These are phyloP conservation scores for Panicum hallii DNA, from an alignment of 202 grass and related monocot genomes.

Conservation along the genomic window DNA sequence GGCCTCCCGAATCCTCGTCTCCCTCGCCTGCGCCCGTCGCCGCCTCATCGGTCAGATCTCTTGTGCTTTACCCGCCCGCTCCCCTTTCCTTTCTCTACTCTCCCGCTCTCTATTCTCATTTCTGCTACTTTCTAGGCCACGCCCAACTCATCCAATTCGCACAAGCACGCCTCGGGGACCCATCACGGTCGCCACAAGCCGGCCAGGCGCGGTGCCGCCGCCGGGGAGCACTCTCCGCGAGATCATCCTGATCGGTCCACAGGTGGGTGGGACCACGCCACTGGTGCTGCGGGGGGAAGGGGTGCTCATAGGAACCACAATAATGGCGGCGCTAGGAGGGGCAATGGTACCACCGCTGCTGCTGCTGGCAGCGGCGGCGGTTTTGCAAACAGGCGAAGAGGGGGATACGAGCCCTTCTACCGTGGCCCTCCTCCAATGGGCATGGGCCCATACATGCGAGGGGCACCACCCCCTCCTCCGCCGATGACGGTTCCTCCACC, in stretches of 20 bases:
- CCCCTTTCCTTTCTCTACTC: background rate
- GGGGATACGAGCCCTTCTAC: constrained; percentile 50
- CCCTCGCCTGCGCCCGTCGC: constrained; percentile 13
- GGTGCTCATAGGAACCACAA: constrained; percentile 49
- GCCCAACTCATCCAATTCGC: constrained; percentile 37
- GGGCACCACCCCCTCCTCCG: constrained; percentile 43
- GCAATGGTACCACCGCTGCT: background rate
- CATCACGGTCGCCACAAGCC: constrained; percentile 53
- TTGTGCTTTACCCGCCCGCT: background rate
- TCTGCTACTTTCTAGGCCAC: background rate
- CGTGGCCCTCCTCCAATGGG: constrained; percentile 45
- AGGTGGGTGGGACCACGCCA: constrained; percentile 50
- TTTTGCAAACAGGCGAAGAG: constrained; percentile 40
- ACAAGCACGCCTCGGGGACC: constrained; percentile 13
- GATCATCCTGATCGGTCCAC: constrained; percentile 35
- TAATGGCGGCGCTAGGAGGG: constrained; percentile 43
- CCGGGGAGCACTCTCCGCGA: constrained; percentile 52
- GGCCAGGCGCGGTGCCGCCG: constrained; percentile 11
- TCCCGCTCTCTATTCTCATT: no score
- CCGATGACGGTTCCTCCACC: constrained; percentile 41
- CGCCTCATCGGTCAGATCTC: constrained; percentile 59
- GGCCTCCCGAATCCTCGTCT: constrained; percentile 22
- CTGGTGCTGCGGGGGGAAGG: constrained; percentile 20
- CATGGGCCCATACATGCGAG: constrained; percentile 50
- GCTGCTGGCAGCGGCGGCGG: background rate